These are phyloP conservation scores for Fusarium tjaetaba DNA, from an alignment of 2,329 filamentous ascomycete genomes.

Conservation along the genomic window DNA sequence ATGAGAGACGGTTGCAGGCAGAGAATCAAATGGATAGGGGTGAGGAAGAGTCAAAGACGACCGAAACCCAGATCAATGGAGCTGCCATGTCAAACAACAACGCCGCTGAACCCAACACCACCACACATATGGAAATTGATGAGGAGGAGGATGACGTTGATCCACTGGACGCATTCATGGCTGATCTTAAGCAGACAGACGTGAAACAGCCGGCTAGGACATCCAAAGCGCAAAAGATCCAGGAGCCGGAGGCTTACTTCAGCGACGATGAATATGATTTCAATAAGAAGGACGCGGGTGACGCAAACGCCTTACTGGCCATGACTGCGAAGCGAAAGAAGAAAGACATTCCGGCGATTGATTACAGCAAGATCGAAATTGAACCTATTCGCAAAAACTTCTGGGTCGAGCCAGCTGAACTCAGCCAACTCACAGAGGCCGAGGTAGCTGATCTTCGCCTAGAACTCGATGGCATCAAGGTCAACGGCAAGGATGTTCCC, in stretches of 20 bases:
- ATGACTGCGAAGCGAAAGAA: constrained; percentile 80
- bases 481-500: constrained; percentile 86
- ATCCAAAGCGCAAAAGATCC: constrained; percentile 59
- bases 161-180: constrained; percentile 98
- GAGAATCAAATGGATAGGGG: constrained; percentile 60
- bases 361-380: constrained; percentile 88
- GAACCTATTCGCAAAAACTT: constrained; percentile 92
- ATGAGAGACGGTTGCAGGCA: constrained; percentile 76
- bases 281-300: constrained; percentile 58
- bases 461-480: constrained; percentile 95
- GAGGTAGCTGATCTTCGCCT: constrained; percentile 84
- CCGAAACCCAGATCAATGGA: constrained; percentile 45
- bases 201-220: constrained; percentile 51
- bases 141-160: constrained; percentile 78
- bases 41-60: constrained; percentile 38
- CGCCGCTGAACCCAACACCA: constrained; percentile 30
- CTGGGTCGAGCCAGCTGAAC: constrained; percentile 88
- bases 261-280: constrained; percentile 80
- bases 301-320: constrained; percentile 60
- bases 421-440: constrained; percentile 83
- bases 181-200: constrained; percentile 67
- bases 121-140: constrained; percentile 67
- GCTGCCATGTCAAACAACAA: constrained; percentile 40
- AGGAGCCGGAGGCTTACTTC: constrained; percentile 86
- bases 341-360: constrained; percentile 89